Evolutionary conservation across 306 rosid species (phyloP), one percentile per base, ranked within the genome.

Genomic region (Cucurbita moschata): DNA sequence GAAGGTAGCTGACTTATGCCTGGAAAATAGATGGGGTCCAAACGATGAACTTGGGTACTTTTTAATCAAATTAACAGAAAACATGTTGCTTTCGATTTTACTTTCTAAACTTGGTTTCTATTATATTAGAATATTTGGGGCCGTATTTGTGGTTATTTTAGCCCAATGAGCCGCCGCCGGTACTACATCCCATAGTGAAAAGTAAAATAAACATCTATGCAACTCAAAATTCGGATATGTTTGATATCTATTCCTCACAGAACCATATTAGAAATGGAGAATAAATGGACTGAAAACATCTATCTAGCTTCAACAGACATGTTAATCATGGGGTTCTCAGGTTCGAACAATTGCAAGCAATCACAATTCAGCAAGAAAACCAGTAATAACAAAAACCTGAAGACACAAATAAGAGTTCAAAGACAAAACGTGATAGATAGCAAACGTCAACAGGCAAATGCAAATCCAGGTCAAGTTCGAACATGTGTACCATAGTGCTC

Each of bases 1-100:
- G 79, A 76, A 68, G 81, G 73, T 59, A 82, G 81, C 64, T 76
- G 81, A 76, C 76, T 79, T 50, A 37, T 42, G 76, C 49, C 77
- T 81, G 85, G 82, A 19, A 39, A 2, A 15, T 16, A 62, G 19
- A 63, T 39, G 47, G 30, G 8, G 8, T 30, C 0, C 19, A 40
- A n/a, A n/a, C 2, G 30, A 26, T 0, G 19, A 8, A 18, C 26
- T 37, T 38, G 8, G 30, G n/a, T 0, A 50, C 18, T 1, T 50
- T 14, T 14, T 50, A 50, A 14, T 50, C 54, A 5, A 50, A 13
- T 50, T 1, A 50, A 50, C 54, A 14, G 46, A 16, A 40, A n/a
- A 40, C 72, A 7, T 4, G 8, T n/a, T n/a, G 59, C 12, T 54
- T 53, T 2, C 23, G 7, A 18, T 30, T 26, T 54, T 50, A 5